A percentile compares a stretch with the other conserved stretches of the same genome.
Conservation (phyloP, 495 filamentous ascomycete species). For the Tuber indicum region DNA sequence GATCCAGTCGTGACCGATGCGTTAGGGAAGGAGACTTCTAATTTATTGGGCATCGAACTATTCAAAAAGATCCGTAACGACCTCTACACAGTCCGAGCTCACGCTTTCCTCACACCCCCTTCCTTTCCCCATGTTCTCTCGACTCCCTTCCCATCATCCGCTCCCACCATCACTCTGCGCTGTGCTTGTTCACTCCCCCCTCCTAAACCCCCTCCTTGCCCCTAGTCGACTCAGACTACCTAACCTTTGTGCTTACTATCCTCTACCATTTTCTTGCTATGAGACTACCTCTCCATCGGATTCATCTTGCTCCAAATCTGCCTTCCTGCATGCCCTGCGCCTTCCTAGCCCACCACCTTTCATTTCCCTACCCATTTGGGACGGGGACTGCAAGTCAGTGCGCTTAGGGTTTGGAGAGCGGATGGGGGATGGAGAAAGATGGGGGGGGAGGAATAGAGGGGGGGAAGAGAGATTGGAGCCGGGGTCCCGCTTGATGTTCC, state of each 20-base stretch:
- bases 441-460: background rate
- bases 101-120: constrained; percentile 11
- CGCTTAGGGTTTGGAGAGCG: constrained; percentile 30
- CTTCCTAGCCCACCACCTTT: constrained; percentile 29
- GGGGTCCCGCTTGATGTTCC: constrained; percentile 41
- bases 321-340: constrained; percentile 40
- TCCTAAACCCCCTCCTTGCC: constrained; percentile 11
- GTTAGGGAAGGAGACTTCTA: constrained; percentile 29
- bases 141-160: constrained; percentile 10
- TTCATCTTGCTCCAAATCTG: constrained; percentile 39
- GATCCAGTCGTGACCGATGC: constrained; percentile 25
- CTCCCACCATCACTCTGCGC: constrained; percentile 14
- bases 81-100: constrained; percentile 33
- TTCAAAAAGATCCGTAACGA: constrained; percentile 27
- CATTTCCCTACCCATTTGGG: constrained; percentile 37
- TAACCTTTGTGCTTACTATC: constrained; percentile 29
- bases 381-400: constrained; percentile 34
- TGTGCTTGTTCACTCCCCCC: constrained; percentile 3
- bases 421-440: background rate
- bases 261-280: constrained; percentile 12
- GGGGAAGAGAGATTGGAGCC: constrained; percentile 25
- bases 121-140: constrained; percentile 23
- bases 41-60: constrained; percentile 38
- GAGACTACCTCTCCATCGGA: constrained; percentile 32
- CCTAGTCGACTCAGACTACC: constrained; percentile 33